These are phyloP conservation scores for Polygonum aviculare DNA, from an alignment of 148 eudicot species.

Conservation along the genomic window DNA sequence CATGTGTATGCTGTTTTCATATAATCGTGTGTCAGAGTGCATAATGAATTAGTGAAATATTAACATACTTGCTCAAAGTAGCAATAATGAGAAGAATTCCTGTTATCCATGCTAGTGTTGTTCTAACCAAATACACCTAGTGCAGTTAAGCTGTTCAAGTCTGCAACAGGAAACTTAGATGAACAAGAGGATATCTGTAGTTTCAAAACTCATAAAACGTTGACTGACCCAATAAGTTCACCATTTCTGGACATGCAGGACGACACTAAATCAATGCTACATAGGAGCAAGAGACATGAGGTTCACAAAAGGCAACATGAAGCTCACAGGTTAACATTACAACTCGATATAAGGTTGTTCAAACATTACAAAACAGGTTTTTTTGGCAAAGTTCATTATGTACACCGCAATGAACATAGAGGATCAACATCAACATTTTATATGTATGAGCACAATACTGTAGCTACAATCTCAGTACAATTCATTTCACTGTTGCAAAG, in stretches of 20 bases:
- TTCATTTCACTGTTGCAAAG: background rate
- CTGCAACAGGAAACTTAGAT: background rate
- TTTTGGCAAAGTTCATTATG: background rate
- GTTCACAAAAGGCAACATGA: background rate
- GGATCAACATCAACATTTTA: background rate
- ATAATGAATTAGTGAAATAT: no score
- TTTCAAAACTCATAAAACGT: background rate
- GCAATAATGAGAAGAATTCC: constrained; percentile 76
- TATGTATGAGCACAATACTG: background rate
- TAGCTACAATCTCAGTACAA: background rate
- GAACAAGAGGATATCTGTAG: background rate
- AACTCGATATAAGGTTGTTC: background rate
- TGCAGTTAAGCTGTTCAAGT: background rate
- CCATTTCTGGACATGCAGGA: background rate
- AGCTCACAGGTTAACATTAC: constrained; percentile 13
- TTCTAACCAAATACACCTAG: constrained; percentile 54
- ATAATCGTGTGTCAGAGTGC: no score
- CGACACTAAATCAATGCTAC: background rate
- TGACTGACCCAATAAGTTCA: background rate
- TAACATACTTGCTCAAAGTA: no score
- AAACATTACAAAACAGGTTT: background rate
- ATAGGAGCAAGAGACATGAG: background rate
- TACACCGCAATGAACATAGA: background rate
- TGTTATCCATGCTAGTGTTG: constrained; percentile 71
- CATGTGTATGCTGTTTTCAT: no score